These are phyloP conservation scores for Radiomyces spectabilis DNA, from an alignment of 192 early-diverging fungal genomes.

Conservation along the genomic window DNA sequence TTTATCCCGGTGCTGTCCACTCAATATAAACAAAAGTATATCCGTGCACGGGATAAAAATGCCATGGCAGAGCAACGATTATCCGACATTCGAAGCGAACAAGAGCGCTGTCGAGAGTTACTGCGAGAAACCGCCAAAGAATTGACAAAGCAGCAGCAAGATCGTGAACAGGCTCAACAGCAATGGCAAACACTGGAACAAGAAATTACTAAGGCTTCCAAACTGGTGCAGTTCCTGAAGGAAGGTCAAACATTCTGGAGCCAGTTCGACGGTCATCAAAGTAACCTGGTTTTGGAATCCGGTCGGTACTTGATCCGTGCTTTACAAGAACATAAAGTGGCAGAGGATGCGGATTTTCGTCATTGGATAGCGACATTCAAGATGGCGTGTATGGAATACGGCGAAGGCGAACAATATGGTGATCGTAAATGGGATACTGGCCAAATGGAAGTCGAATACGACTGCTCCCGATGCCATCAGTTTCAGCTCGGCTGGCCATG, in stretches of 20 bases:
- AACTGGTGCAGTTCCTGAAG: neutral
- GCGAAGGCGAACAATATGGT: conserved; percentile 9
- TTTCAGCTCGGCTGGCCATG: conserved; percentile 13
- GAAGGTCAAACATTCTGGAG: neutral
- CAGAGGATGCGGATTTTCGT: neutral
- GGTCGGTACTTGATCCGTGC: neutral
- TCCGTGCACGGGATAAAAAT: conserved; percentile 1
- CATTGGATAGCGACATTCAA: conserved; percentile 5
- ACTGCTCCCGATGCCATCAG: conserved; percentile 9
- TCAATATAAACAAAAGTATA: neutral
- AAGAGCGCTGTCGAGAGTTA: too few relatives aligned
- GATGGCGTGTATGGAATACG: conserved; percentile 3
- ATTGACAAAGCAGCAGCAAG: too few relatives aligned
- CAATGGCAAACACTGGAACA: too few relatives aligned
- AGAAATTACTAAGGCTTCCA: too few relatives aligned
- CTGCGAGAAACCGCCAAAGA: too few relatives aligned
- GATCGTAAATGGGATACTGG: conserved; percentile 2
- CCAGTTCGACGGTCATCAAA: neutral
- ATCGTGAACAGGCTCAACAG: too few relatives aligned
- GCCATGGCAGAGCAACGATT: neutral
- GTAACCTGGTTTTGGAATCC: neutral
- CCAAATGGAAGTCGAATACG: conserved; percentile 5
- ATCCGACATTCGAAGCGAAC: too few relatives aligned
- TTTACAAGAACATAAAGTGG: neutral
- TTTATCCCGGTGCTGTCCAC: neutral